Conservation (phyloP, 768 basidiomycete species). For the Mycena galericulata region DNA sequence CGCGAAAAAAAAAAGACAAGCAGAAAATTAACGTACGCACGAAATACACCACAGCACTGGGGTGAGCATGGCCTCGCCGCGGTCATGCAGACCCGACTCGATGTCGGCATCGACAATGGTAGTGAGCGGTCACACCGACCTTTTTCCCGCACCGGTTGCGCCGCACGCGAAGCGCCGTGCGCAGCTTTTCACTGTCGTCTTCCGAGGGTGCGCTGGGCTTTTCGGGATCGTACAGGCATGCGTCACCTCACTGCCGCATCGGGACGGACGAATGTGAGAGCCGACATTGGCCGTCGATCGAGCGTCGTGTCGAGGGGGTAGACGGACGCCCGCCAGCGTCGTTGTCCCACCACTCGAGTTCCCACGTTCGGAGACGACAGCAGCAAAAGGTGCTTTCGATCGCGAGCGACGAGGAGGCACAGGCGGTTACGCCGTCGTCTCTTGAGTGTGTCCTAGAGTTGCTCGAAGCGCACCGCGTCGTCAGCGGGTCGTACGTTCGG, state of each 20-base stretch:
- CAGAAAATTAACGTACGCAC: constrained; percentile 51
- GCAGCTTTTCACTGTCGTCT: constrained; percentile 16
- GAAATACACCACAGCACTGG: constrained; percentile 84
- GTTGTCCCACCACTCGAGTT: too few species aligned
- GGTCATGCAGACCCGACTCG: constrained; percentile 38
- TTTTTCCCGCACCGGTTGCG: constrained; percentile 74
- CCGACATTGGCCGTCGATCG: too few species aligned
- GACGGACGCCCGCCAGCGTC: too few species aligned
- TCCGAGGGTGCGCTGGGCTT: constrained; percentile 14
- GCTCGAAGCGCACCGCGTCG: constrained; percentile 90
- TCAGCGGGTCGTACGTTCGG: constrained; percentile 71
- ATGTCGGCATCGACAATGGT: constrained; percentile 42
- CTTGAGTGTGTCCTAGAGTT: constrained; percentile 95
- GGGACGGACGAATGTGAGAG: constrained; percentile 42
- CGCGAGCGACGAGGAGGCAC: too few species aligned
- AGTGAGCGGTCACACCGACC: constrained; percentile 52
- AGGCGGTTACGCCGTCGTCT: too few species aligned
- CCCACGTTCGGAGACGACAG: too few species aligned
- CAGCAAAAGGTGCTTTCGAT: too few species aligned
- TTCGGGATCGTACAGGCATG: constrained; percentile 50
- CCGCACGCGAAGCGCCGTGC: constrained; percentile 46
- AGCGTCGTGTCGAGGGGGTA: too few species aligned
- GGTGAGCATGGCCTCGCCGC: constrained; percentile 52
- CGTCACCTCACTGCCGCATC: constrained; percentile 34
- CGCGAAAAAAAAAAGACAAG: constrained; percentile 33